Conservation (phyloP, 1,139 yeast species). For the Saccharomycopsis hybrid region DNA sequence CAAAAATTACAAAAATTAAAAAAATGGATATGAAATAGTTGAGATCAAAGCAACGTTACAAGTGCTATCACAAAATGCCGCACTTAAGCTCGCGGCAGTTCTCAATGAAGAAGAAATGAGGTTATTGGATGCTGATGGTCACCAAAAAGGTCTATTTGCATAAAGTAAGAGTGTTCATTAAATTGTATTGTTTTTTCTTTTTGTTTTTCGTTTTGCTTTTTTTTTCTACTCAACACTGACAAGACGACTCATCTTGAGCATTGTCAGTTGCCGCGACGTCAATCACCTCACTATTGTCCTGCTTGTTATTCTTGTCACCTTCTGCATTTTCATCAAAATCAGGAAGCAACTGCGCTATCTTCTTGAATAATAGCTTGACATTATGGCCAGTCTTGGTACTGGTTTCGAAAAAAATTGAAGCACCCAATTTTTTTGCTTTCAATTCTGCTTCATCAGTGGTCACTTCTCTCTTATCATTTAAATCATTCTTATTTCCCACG, state of each 20-base stretch:
- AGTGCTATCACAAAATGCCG: no score
- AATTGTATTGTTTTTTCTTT: no score
- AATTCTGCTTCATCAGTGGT: conserved; percentile 73
- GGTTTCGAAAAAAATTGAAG: conserved; percentile 82
- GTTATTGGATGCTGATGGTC: no score
- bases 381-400: conserved; percentile 94
- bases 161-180: no score
- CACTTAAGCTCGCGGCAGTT: no score
- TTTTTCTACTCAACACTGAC: conserved; percentile 15
- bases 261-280: conserved; percentile 16
- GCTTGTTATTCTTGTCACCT: conserved; percentile 2
- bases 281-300: conserved; percentile 19
- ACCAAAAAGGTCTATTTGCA: no score
- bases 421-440: conserved; percentile 72
- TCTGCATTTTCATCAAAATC: conserved; percentile 50
- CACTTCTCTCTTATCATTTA: conserved; percentile 68
- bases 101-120: no score
- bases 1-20: no score
- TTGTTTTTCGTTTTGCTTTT: no score
- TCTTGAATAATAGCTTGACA: conserved; percentile 81
- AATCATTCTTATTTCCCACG: conserved; percentile 79
- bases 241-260: conserved; percentile 14
- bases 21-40: no score
- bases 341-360: conserved; percentile 85
- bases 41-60: no score